phyloP scores from a whole-genome alignment of 805 yeast genomes.

The Saturnispora besseyi region DNA sequence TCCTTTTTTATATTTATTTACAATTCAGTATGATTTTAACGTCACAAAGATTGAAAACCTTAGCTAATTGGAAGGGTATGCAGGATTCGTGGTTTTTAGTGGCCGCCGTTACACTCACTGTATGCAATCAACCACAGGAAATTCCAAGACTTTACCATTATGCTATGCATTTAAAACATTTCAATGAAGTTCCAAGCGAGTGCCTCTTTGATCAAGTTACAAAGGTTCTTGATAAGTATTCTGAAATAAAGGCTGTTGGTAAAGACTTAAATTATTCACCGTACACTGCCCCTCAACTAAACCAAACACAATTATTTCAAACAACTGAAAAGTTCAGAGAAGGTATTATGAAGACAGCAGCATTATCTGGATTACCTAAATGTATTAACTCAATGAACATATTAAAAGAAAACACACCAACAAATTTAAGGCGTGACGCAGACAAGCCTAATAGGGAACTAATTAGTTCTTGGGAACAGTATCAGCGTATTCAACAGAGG shows the following conservation, averaged over 20 bases:
- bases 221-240: slow-evolving; percentile 21
- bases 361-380: slow-evolving; percentile 77
- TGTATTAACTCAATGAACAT: slow-evolving; percentile 70
- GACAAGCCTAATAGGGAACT: slow-evolving; percentile 13
- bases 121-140: slow-evolving; percentile 75
- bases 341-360: slow-evolving; percentile 67
- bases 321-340: slow-evolving; percentile 56
- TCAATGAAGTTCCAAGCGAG: slow-evolving; percentile 11
- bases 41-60: slow-evolving; percentile 43
- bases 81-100: slow-evolving; percentile 61
- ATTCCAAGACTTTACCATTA: slow-evolving; percentile 67
- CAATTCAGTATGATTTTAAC: slow-evolving; percentile 31
- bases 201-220: slow-evolving; percentile 14
- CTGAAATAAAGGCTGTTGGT: slow-evolving; percentile 16
- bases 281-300: slow-evolving; percentile 5
- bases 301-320: not conserved
- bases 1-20: not conserved
- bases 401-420: slow-evolving; percentile 59
- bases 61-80: slow-evolving; percentile 49
- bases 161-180: slow-evolving; percentile 35
- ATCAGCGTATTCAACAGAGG: slow-evolving; percentile 22
- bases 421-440: slow-evolving; percentile 26
- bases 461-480: slow-evolving; percentile 14
- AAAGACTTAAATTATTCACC: slow-evolving; percentile 13
- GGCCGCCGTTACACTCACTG: slow-evolving; percentile 75